Evolutionary conservation across 2,329 filamentous ascomycete species (phyloP), one percentile per base, ranked within the genome.

Genomic region (Aspergillus transmontanensis): DNA sequence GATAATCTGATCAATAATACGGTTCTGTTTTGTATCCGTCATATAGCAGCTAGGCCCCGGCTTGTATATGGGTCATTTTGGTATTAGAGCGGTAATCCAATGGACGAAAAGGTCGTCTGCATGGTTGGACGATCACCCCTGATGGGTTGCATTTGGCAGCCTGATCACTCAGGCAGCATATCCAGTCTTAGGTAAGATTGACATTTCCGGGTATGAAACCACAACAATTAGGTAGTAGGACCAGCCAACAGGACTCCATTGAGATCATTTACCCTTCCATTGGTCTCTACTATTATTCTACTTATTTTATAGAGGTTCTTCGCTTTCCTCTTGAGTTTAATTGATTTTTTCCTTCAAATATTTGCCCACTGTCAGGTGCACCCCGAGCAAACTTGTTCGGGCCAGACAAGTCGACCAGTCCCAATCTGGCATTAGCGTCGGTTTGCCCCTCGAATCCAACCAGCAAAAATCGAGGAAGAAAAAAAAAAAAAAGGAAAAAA

Each of bases 391-490:
- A 19, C 19, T 41, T 41, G 39, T n/a, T 41, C 39, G 39, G 59
- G 63, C 64, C 55, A 62, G 61, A 65, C 60, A 51, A 63, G 46
- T 64, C 53, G 36, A 39, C 63, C 57, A 63, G 46, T 14, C 60
- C 64, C 43, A 39, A 66, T 64, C 1, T 7, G 53, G 64, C 2
- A 12, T 59, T 69, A 69, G 67, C 48, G 61, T 41, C 46, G 12
- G 51, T 59, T 64, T 60, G 64, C 66, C 65, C 66, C 68, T 65
- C 66, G 48, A 56, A 60, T 60, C 39, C 39, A 57, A 54, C 59
- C 36, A 41, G 23, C 51, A 23, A 58, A 55, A 26, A 26, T 4
- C 23, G 23, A 26, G 4, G 4, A 26, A 45, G 59, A 64, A 57
- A 41, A 4, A 19, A 58, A 60, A 64, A 66, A 66, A 63, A 59